These are phyloP conservation scores for Paradendryphiella salina DNA, from an alignment of 2,329 filamentous ascomycete species.

Conservation along the genomic window DNA sequence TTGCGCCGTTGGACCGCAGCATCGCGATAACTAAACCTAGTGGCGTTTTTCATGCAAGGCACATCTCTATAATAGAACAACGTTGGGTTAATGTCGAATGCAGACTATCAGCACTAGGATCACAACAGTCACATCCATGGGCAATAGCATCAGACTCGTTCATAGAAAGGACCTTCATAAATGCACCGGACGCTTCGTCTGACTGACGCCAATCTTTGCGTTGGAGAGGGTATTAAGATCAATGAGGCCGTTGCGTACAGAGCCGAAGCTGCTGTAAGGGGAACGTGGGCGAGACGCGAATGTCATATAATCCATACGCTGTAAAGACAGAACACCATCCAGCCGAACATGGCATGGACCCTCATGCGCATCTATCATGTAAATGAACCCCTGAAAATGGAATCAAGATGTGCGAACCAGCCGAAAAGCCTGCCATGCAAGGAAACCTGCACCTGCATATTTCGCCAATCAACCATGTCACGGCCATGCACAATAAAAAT, in stretches of 20 bases:
- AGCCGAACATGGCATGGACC: constrained; percentile 27
- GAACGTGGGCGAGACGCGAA: constrained; percentile 23
- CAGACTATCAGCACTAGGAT: too few species aligned
- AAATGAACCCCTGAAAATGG: constrained; percentile 21
- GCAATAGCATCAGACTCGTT: background rate
- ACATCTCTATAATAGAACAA: too few species aligned
- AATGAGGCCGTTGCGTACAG: constrained; percentile 10
- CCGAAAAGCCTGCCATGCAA: constrained; percentile 33
- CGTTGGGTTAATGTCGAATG: too few species aligned
- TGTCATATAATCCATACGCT: constrained; percentile 18
- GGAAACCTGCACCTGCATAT: constrained; percentile 20
- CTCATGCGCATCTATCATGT: constrained; percentile 32
- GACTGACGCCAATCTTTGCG: constrained; percentile 18
- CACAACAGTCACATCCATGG: too few species aligned
- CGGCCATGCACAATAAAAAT: constrained; percentile 31
- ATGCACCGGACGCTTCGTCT: constrained; percentile 7
- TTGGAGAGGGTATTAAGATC: constrained; percentile 8
- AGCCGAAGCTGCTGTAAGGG: constrained; percentile 19
- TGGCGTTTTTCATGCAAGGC: background rate
- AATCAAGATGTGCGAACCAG: constrained; percentile 19
- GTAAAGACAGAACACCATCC: constrained; percentile 40
- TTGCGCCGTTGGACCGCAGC: background rate
- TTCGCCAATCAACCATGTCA: constrained; percentile 29
- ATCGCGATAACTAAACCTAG: background rate
- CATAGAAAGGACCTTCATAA: constrained; percentile 20